Evolutionary conservation across 2,329 filamentous ascomycete species (phyloP), one percentile per base, ranked within the genome.

Genomic region (Cladophialophora psammophila): DNA sequence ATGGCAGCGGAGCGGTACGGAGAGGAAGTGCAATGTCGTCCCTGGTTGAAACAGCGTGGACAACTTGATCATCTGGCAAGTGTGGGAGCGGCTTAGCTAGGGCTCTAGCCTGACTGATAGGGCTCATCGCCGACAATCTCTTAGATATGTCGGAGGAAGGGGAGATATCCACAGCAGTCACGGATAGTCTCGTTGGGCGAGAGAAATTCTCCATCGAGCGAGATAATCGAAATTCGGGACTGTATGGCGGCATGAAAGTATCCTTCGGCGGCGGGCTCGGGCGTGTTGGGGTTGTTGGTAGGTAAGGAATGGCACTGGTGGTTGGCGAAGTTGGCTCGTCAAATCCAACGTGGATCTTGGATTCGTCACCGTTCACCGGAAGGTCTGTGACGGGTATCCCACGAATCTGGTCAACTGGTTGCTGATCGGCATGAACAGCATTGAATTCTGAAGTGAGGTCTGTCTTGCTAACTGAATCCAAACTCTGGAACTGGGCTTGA

Each of bases 401-500:
- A 70, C 82, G 82, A 13, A 87, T 79, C 59, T 80, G 79, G 32
- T 78, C 78, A 57, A 78, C 78, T 7, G 85, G 83, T 52, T 79
- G 77, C 72, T 87, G 85, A 20, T 83, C 83, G 40, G 84, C 81
- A 54, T 83, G 81, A 61, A 85, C 82, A 34, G 83, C 80, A 63
- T 82, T 84, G 74, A 87, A 86, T 69, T 85, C 83, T 6, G 81
- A 81, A 34, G 82, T 82, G 20, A 88, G 77, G 35, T 86, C 82
- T 64, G 82, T 79, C 63, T 84, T 80, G 61, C 83, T 81, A 12
- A 83, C 79, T 38, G 80, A 81, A 45, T 86, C 82, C 20, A 88
- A 76, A 3, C 79, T 79, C 36, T 84, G 80, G 64, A 88, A 82
- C 64, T 88, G 84, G 31, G 83, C 76, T 31, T 84, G 82, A 64